phyloP scores from a whole-genome alignment of 2,329 filamentous ascomycete genomes.

The Orbilia oligospora region DNA sequence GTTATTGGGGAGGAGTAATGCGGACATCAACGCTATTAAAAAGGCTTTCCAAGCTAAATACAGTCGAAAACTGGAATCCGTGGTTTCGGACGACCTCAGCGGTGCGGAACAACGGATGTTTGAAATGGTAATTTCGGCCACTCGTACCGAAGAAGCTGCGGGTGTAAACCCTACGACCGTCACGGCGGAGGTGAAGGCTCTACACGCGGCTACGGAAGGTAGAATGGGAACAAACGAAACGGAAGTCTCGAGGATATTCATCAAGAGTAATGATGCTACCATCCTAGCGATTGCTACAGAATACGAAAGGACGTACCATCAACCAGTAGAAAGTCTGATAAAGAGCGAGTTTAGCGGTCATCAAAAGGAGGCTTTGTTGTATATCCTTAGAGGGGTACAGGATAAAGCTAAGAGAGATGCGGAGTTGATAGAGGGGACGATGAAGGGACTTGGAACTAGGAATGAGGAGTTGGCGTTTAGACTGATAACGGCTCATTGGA shows the following conservation, averaged over 20 bases:
- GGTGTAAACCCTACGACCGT: slow-evolving; percentile 82
- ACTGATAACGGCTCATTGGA: slow-evolving; percentile 86
- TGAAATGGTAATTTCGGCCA: slow-evolving; percentile 81
- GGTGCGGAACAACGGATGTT: slow-evolving; percentile 90
- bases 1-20: slow-evolving; percentile 84
- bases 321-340: slow-evolving; percentile 79
- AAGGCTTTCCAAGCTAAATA: slow-evolving; percentile 79
- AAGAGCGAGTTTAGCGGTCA: slow-evolving; percentile 89
- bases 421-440: slow-evolving; percentile 83
- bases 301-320: slow-evolving; percentile 81
- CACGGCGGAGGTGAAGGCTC: slow-evolving; percentile 80
- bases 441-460: slow-evolving; percentile 89
- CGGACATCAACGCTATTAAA: slow-evolving; percentile 90
- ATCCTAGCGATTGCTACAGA: slow-evolving; percentile 83
- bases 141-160: slow-evolving; percentile 81
- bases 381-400: slow-evolving; percentile 82
- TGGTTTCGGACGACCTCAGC: slow-evolving; percentile 83
- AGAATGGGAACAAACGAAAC: slow-evolving; percentile 75
- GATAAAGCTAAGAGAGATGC: slow-evolving; percentile 75
- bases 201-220: slow-evolving; percentile 83
- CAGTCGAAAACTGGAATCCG: slow-evolving; percentile 77
- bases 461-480: slow-evolving; percentile 82
- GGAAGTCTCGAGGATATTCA: slow-evolving; percentile 83
- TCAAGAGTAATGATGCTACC: slow-evolving; percentile 82
- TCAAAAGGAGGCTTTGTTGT: slow-evolving; percentile 85